Base-by-base conservation (phyloP, 148 eudicot species). In the Agrostemma githago region DNA sequence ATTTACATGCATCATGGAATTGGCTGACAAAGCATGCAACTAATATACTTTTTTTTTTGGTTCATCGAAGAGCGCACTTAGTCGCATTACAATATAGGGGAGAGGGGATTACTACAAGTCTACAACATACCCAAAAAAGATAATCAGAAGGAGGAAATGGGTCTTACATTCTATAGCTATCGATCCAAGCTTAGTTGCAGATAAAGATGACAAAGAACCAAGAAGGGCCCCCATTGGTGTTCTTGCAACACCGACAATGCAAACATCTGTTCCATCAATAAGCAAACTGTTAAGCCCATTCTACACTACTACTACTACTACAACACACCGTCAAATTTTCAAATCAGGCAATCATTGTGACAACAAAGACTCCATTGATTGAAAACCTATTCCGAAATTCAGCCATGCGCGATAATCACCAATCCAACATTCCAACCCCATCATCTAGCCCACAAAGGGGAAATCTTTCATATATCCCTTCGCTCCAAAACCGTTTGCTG, bases 151-250 rank as follows among this genome's bases (percentile, higher is more conserved):
- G 42, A 54, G 66, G 42, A 54, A 61, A 57, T n/a, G 17, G 40
- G 56, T 71, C 82, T 81, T 84, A 94, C 98, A 75, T 71, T 84
- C 71, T 79, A 94, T 92, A 68, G 93, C 93, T 77, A 92, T 78
- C 72, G 93, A 85, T 53, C 98, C 98, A 75, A 94, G 98, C 78
- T 87, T 85, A 70, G 97, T 94, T 71, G 98, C 98, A n/a, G 98
- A 83, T 37, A 94, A 57, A 41, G 97, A 87, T 77, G 98, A 89
- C 70, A 91, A 88, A 57, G 98, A 83, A 68, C 98, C 97, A 42
- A 94, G 92, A 78, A 94, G 90, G 60, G 85, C 88, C 16, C 97
- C 98, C 76, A 94, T 84, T 41, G 98, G 97, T 21, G 97, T 94
- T 44, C 98, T 84, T 51, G 97, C 96, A 80, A 89, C 88, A 69